A percentile compares a stretch with the other conserved stretches of the same genome.
phyloP scores from a whole-genome alignment of 2,329 filamentous ascomycete species.

The Stachybotrys chartarum region DNA sequence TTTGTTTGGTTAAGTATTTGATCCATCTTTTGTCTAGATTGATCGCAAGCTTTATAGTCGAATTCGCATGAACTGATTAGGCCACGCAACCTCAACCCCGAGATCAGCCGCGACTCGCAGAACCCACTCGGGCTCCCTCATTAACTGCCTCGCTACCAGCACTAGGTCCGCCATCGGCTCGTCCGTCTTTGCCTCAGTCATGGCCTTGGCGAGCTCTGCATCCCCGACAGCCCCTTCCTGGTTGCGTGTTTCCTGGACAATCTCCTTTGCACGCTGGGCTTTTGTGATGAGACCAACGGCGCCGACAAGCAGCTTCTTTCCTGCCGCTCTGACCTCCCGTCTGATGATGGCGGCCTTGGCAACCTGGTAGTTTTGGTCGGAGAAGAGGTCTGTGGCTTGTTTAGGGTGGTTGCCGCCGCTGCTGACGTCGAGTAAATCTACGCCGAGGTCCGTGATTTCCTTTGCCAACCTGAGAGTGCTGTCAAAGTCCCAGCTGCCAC shows the following conservation, averaged over 20 bases:
- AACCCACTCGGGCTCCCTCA: constrained; percentile 75
- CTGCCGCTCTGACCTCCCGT: neutral
- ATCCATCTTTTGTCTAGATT: too few species aligned
- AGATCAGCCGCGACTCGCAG: constrained; percentile 67
- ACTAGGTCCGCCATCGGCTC: constrained; percentile 57
- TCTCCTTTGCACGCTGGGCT: constrained; percentile 56
- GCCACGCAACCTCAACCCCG: constrained; percentile 62
- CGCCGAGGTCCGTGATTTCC: constrained; percentile 53
- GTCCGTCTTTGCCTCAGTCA: constrained; percentile 33
- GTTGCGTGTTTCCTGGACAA: constrained; percentile 14
- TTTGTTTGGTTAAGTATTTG: too few species aligned
- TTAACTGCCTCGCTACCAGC: constrained; percentile 67
- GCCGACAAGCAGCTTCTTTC: constrained; percentile 51
- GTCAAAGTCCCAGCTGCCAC: constrained; percentile 54
- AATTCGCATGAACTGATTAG: constrained; percentile 50
- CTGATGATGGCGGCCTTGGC: constrained; percentile 37
- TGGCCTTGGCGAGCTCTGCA: constrained; percentile 19
- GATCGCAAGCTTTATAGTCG: neutral
- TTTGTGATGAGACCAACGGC: constrained; percentile 69
- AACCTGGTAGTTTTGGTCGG: constrained; percentile 62
- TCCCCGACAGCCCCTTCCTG: constrained; percentile 36
- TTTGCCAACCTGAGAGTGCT: constrained; percentile 56
- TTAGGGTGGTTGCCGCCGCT: constrained; percentile 55
- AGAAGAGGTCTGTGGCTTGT: constrained; percentile 46
- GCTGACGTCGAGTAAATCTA: constrained; percentile 68